Base-by-base conservation (phyloP, 345 rosid species). In the Hypericum androsaemum region DNA sequence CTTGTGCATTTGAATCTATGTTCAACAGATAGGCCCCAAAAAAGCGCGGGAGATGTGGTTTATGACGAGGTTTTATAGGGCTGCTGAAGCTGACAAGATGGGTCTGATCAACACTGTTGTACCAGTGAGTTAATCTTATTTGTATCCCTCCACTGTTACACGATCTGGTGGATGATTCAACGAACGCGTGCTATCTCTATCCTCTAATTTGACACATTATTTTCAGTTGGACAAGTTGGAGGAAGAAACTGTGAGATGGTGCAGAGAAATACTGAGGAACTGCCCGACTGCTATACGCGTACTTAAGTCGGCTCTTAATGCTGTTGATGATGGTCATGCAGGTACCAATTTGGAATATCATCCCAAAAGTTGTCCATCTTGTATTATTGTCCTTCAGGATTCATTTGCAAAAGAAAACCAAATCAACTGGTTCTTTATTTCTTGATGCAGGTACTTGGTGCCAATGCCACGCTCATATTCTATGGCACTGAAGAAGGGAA, bases 31-130 rank as follows among this genome's bases (percentile, higher is more conserved):
- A 42, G 98, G 98, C 41, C 96, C 96, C 0, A 92, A 92, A 63
- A 84, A 77, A 64, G 98, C 98, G 5, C 82, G 98, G 6, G 96
- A 87, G 59, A 84, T 92, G 84, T 92, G 98, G 98, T 87, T 76
- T 66, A 63, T 92, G 66, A 61, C 96, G 12, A 80, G 95, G 63
- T 92, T 92, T 67, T 92, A 87, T 66, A 69, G 79, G 41, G 95
- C 96, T 57, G 61, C 77, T 14, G 96, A 92, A 71, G 96, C 98
- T 53, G 95, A 83, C 15, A 81, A 78, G 73, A 92, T 87, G 96
- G 98, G 96, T 56, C 96, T 92, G 12, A 79, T 92, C 50, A 92
- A 92, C 58, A 63, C 79, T 28, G 86, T 88, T 68, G 95, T 88
- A 35, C 88, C 86, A 37, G 96, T 87, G 57, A 77, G 84, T 79